phyloP scores from a whole-genome alignment of 2,329 filamentous ascomycete genomes.

The Talaromyces sp. region DNA sequence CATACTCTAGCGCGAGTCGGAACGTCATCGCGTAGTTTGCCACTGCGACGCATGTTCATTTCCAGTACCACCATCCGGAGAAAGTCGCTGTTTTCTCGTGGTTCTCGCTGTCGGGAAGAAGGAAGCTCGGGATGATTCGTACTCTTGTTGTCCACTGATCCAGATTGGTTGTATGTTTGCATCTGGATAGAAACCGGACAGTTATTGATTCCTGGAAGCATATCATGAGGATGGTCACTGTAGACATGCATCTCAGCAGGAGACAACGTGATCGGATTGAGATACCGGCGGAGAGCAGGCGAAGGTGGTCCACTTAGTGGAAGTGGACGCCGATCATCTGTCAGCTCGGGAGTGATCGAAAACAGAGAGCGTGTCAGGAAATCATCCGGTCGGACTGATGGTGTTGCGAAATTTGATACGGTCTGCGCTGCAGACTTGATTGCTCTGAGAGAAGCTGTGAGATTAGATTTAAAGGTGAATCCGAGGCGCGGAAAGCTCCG shows the following conservation, averaged over 20 bases:
- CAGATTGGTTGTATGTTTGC: constrained; percentile 54
- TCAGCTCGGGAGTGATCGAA: constrained; percentile 55
- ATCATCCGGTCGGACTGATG: constrained; percentile 54
- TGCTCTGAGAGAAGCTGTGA: constrained; percentile 60
- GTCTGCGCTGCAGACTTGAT: constrained; percentile 61
- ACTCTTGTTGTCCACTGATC: constrained; percentile 30
- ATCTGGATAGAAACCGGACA: constrained; percentile 59
- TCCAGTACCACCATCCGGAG: constrained; percentile 62
- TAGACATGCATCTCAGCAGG: constrained; percentile 47
- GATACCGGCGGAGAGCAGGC: constrained; percentile 57
- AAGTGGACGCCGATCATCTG: constrained; percentile 59
- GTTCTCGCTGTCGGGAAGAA: constrained; percentile 57
- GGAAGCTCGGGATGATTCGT: constrained; percentile 35
- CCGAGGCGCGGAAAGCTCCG: constrained; percentile 41
- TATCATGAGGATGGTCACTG: constrained; percentile 38
- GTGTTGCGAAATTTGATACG: constrained; percentile 57
- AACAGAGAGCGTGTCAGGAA: constrained; percentile 58
- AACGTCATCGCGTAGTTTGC: constrained; percentile 57
- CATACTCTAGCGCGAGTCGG: constrained; percentile 58
- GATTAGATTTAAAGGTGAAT: constrained; percentile 59
- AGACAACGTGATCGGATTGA: constrained; percentile 54
- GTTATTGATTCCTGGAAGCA: constrained; percentile 28
- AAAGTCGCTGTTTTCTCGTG: constrained; percentile 62
- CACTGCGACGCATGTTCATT: constrained; percentile 64
- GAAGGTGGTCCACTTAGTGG: constrained; percentile 54